Evolutionary conservation across 163 green algal genomes (phyloP), one percentile per base, ranked within the genome.

Genomic region (Scenedesmus sp.): DNA sequence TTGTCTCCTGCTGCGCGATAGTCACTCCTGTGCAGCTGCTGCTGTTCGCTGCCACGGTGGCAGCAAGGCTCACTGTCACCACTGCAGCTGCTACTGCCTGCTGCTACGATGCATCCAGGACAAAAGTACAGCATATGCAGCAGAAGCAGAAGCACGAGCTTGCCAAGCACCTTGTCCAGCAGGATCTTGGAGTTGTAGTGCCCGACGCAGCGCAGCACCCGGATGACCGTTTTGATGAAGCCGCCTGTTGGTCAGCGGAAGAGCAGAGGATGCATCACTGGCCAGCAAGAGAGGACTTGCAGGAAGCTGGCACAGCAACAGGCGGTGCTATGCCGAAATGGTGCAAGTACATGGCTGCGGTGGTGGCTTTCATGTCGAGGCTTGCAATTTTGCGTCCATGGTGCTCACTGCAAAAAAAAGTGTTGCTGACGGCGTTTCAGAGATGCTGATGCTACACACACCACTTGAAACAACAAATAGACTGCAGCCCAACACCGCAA

Each of bases 161-260:
- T 30, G 24, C 22, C 33, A 12, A 37, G 9, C 46, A 87, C 65
- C 90, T 89, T 79, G 56, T 89, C 51, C 0, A 99, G 79, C 79
- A 99, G 91, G 12, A 99, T 92, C 91, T 96, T 97, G 44, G 95
- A 98, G 82, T 94, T 98, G 94, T 98, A 96, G 94, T 97, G 99
- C 89, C 96, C 97, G 40, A 99, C 98, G 93, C 98, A 99, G 40
- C 98, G 96, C 83, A 99, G 94, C 53, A 99, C 95, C 1, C 96
- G 97, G n/a, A 99, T 92, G 10, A 99, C 97, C 0, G 95, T 98
- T 73, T 98, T 98, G 37, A 99, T 96, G 94, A 99, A 99, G 68
- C 97, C 97, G 68, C 85, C 85, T 90, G 72, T 18, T 73, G 37
- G 3, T 40, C 10, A 4, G 35, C 43, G 9, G 7, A 22, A 33